Base-by-base conservation (phyloP, 2,329 filamentous ascomycete genomes). In the Aspergillus piperis region DNA sequence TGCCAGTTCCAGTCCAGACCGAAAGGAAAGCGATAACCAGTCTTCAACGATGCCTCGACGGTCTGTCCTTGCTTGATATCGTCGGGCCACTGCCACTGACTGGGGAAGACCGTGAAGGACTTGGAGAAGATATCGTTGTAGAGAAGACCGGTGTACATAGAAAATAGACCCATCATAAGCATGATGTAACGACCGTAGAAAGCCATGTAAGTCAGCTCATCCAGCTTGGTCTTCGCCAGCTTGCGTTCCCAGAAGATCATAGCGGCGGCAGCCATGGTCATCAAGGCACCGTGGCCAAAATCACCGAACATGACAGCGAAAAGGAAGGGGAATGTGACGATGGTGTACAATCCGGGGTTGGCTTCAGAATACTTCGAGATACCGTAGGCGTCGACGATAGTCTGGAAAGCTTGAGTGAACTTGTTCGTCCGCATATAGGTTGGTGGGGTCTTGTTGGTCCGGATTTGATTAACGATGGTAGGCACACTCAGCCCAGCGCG, bases 301-400 rank as follows among this genome's bases (percentile, higher is more conserved):
- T 99, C 95, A 82, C 95, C 96, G 74, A 99, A 99, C 95, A 99
- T 99, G 86, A 99, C 95, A 53, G 95, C 95, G 75, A 99, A 99
- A 64, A 99, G 83, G 83, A 99, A 99, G n/a, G 96, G 95, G 79
- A 99, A 99, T 5, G 95, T 99, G 65, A 99, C 89, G 67, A 98
- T 92, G 54, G 96, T 95, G 39, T 94, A 94, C 21, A 99, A 84
- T 63, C 92, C 94, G 59, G 95, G 95, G 79, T 99, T 99, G 76
- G 97, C 90, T 80, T 99, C 95, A 68, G 90, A 90, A 79, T 99
- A 99, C 67, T 96, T 98, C 62, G 95, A 91, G 44, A 95, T 97
- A 73, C 95, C 96, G 73, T 99, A 99, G 27, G 96, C 95, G 71
- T 99, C 94, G 76, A 99, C 96, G 75, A 99, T 99, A 60, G 94